Base-by-base conservation (phyloP, 148 eudicot species). In the Cornus kousa region DNA sequence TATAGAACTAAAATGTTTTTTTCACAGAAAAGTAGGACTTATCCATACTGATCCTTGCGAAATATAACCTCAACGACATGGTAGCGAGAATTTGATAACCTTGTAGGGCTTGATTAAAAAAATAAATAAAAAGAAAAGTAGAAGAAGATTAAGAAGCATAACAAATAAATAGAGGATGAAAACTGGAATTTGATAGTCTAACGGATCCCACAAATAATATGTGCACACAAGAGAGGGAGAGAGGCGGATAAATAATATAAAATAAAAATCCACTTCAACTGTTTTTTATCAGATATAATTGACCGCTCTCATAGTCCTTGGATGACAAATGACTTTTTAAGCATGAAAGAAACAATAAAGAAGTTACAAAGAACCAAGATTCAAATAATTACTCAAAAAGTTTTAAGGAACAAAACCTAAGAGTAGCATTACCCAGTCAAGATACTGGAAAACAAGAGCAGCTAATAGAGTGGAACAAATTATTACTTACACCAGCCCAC, bases 401-500 rank as follows among this genome's bases (percentile, higher is more conserved):
- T 3, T 3, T 3, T 48, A 11, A 11, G 19, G 16, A 53, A 53
- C 59, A 53, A 16, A 53, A 53, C 59, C 59, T 1, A 53, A 53
- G 16, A 53, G 59, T 53, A 16, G 2, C 2, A 53, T 12, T 11
- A 12, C 19, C 3, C 16, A 53, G 12, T 53, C 59, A 53, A 53
- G 19, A 53, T 53, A 53, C 59, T 5, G 11, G 24, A 62, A 19
- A 62, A 4, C 17, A 19, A 2, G 66, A 62, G 66, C 17, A 6
- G 66, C 23, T 20, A n/a, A 62, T 20, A 62, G 22, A 17, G 66
- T 65, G 37, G n/a, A 72, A 23, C 20, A 55, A 4, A 71, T 19
- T 55, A 17, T 70, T 43, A 82, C 86, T 71, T 78, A 87, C 89
- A 43, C 87, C 89, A 75, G 82, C 79, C 89, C 87, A 81, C 76